A percentile compares a stretch with the other conserved stretches of the same genome.
Conservation (phyloP, 2,329 filamentous ascomycete genomes). For the Microascus cirrosus region DNA sequence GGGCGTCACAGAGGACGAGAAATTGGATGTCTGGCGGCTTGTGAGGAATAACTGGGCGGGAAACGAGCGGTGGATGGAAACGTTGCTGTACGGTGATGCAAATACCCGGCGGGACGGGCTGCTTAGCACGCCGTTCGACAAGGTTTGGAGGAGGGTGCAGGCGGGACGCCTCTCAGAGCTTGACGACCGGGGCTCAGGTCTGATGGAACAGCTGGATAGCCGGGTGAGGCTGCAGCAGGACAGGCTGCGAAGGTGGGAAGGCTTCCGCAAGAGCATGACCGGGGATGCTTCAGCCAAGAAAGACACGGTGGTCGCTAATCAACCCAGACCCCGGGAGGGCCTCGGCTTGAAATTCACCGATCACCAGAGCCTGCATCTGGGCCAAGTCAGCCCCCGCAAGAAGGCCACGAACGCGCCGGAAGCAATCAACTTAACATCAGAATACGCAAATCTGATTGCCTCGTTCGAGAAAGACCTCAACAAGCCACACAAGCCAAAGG, state of each 20-base stretch:
- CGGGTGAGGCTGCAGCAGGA: slow-evolving; percentile 56
- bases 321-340: slow-evolving; percentile 20
- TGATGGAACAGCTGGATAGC: slow-evolving; percentile 61
- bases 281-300: slow-evolving; percentile 14
- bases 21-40: slow-evolving; percentile 42
- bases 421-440: slow-evolving; percentile 18
- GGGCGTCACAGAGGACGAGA: slow-evolving; percentile 28
- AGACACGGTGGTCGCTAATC: not conserved
- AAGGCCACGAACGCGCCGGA: slow-evolving; percentile 7
- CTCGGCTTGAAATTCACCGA: slow-evolving; percentile 42
- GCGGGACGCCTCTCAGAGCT: slow-evolving; percentile 45
- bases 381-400: slow-evolving; percentile 19
- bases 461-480: slow-evolving; percentile 29
- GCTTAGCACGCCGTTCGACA: slow-evolving; percentile 55
- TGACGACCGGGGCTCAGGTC: slow-evolving; percentile 35
- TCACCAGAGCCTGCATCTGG: slow-evolving; percentile 35
- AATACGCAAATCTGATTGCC: slow-evolving; percentile 32
- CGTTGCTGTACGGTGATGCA: slow-evolving; percentile 56
- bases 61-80: slow-evolving; percentile 61
- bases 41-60: slow-evolving; percentile 71
- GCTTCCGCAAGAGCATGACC: slow-evolving; percentile 44
- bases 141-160: slow-evolving; percentile 59
- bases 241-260: slow-evolving; percentile 62
- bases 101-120: slow-evolving; percentile 46
- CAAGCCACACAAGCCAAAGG: slow-evolving; percentile 10